Evolutionary conservation across 257 asterid species (phyloP), one percentile per base, ranked within the genome.

Genomic region (Solanum stenotomum): DNA sequence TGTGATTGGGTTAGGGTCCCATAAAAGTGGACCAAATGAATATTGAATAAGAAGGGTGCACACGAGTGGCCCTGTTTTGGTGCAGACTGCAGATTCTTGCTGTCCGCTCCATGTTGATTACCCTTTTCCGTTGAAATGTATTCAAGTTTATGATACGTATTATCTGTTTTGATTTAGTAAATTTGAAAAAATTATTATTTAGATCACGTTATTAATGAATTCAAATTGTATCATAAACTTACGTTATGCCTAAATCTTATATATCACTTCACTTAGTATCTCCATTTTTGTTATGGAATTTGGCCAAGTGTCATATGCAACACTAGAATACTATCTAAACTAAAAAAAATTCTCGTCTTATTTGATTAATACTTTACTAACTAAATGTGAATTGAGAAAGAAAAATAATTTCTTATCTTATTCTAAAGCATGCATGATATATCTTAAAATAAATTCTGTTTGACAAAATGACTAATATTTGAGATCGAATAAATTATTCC

Each of bases 131-230:
- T 49, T 16, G 18, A 5, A 20, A 59, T 5, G 7, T 5, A 16
- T 56, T 0, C 4, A 56, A 56, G 11, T 56, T 20, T 20, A 56
- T 56, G n/a, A 3, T 7, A 59, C 25, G 67, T 56, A 56, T 56
- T 56, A 56, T 56, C 7, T 49, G 8, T 56, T 56, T 56, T 56
- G 0, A 56, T 56, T 56, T 6, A 18, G 1, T 56, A 56, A 56
- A 56, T 18, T 18, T 56, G 0, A 56, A 18, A 2, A 56, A 1
- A 0, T 56, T 18, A 0, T 6, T 0, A 0, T 18, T 56, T 56
- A 56, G 10, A 56, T 56, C 3, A 56, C 0, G 10, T 6, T 2
- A 52, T 16, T 52, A 52, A 2, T 52, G 65, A 56, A 2, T 2
- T 56, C 0, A 1, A 52, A 52, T 15, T 5, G 0, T 52, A 15